Percentiles rank a stretch among this genome's conserved stretches.
Conservation (phyloP, 2,329 filamentous ascomycete genomes). For the Fusarium setosum region DNA sequence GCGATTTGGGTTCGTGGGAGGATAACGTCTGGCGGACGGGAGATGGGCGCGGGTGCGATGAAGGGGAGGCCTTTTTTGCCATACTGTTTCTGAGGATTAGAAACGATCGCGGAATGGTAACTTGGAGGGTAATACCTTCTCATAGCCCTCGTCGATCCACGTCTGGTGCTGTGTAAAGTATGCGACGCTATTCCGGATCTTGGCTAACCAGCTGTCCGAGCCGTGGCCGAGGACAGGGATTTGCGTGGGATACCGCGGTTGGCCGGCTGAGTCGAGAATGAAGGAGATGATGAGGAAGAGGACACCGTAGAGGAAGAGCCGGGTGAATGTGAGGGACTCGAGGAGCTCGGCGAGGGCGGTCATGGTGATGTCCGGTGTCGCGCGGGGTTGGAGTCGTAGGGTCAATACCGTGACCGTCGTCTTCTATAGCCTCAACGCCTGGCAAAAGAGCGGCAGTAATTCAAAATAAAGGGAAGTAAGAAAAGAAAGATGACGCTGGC, state of each 20-base stretch:
- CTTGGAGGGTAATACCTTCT: constrained; percentile 46
- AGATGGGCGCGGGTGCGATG: constrained; percentile 54
- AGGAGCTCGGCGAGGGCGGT: constrained; percentile 29
- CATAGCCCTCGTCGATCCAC: constrained; percentile 57
- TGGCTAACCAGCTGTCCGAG: constrained; percentile 47
- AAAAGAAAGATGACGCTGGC: too few relatives aligned
- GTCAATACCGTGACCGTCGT: too few relatives aligned
- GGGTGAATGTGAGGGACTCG: constrained; percentile 46
- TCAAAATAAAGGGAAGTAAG: too few relatives aligned
- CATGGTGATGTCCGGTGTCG: constrained; percentile 7
- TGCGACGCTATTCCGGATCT: constrained; percentile 52
- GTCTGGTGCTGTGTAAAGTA: constrained; percentile 51
- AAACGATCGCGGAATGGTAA: background rate
- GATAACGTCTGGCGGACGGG: constrained; percentile 56
- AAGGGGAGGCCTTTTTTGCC: constrained; percentile 55
- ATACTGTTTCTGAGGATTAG: constrained; percentile 46
- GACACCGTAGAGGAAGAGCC: constrained; percentile 41
- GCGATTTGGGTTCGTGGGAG: constrained; percentile 55
- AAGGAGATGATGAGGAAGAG: constrained; percentile 53
- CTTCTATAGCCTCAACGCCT: too few relatives aligned
- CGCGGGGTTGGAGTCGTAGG: too few relatives aligned
- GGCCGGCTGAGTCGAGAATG: constrained; percentile 51
- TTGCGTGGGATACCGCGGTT: constrained; percentile 53
- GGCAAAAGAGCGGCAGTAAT: too few relatives aligned
- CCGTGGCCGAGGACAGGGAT: constrained; percentile 55